phyloP scores from a whole-genome alignment of 192 early-diverging fungal genomes.

The Coemansia sp. region DNA sequence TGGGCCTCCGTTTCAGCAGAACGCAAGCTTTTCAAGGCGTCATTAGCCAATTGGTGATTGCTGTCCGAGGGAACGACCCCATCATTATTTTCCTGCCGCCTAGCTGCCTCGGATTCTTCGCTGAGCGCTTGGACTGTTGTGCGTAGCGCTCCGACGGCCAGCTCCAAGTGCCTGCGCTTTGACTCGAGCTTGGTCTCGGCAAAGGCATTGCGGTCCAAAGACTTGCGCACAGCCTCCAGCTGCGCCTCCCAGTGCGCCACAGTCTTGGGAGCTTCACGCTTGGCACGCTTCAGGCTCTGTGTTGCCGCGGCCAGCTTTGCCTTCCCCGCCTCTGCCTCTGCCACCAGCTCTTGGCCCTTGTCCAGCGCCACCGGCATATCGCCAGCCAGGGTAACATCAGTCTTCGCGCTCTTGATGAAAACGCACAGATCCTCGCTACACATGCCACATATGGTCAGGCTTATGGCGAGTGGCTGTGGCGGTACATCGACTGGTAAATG shows the following conservation, averaged over 20 bases:
- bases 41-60: not conserved
- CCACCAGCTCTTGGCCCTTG: slow-evolving; percentile 1
- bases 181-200: slow-evolving; percentile 4
- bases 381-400: not conserved
- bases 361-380: not conserved
- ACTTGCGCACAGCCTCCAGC: slow-evolving; percentile 16
- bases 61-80: not conserved
- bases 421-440: slow-evolving; percentile 41
- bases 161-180: slow-evolving; percentile 10
- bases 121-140: not conserved
- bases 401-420: not conserved
- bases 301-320: not conserved
- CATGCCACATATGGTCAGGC: slow-evolving; percentile 31
- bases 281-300: slow-evolving; percentile 13
- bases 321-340: not conserved
- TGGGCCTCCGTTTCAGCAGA: slow-evolving; percentile 9
- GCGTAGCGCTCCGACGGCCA: not conserved
- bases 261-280: slow-evolving; percentile 17
- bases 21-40: slow-evolving; percentile 11
- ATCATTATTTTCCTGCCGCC: not conserved
- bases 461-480: slow-evolving; percentile 6
- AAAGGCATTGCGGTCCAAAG: not conserved
- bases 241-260: slow-evolving; percentile 23
- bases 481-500: slow-evolving; percentile 1
- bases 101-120: not conserved